Conservation (phyloP, 108 stramenopile species). For the Cyclotella baltica region DNA sequence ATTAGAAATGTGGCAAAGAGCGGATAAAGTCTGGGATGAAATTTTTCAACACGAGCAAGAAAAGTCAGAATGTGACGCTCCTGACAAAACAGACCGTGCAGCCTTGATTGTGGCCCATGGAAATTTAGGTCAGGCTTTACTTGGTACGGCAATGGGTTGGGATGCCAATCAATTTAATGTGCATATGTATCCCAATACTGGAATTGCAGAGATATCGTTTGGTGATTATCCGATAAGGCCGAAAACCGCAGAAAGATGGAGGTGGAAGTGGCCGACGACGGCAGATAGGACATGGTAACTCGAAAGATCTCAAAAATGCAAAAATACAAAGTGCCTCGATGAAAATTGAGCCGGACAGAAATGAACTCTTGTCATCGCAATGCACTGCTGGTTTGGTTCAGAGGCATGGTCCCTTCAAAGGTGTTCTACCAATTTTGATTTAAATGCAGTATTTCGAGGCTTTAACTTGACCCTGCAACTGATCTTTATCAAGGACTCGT, state of each 20-base stretch:
- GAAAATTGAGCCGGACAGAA: no score
- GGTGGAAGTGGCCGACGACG: background rate
- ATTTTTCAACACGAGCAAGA: conserved; percentile 11
- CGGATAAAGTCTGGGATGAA: conserved; percentile 42
- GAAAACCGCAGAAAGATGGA: background rate
- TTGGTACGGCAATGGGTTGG: conserved; percentile 47
- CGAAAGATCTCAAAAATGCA: no score
- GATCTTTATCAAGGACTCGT: no score
- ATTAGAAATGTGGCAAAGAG: conserved; percentile 50
- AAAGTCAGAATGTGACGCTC: background rate
- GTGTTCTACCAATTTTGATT: no score
- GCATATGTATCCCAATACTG: background rate
- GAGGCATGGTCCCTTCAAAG: no score
- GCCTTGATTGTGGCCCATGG: conserved; percentile 51
- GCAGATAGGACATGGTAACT: no score
- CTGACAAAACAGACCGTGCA: conserved; percentile 1
- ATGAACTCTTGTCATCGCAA: no score
- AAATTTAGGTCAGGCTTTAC: conserved; percentile 52
- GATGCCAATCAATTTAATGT: conserved; percentile 22
- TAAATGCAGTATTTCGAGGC: no score
- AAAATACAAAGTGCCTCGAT: no score
- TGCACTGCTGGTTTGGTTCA: no score
- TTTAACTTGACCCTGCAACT: no score
- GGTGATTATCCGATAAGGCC: background rate
- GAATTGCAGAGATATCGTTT: background rate